Evolutionary conservation across 495 filamentous ascomycete genomes (phyloP).

Genomic region (Penicillium maclennaniae): DNA sequence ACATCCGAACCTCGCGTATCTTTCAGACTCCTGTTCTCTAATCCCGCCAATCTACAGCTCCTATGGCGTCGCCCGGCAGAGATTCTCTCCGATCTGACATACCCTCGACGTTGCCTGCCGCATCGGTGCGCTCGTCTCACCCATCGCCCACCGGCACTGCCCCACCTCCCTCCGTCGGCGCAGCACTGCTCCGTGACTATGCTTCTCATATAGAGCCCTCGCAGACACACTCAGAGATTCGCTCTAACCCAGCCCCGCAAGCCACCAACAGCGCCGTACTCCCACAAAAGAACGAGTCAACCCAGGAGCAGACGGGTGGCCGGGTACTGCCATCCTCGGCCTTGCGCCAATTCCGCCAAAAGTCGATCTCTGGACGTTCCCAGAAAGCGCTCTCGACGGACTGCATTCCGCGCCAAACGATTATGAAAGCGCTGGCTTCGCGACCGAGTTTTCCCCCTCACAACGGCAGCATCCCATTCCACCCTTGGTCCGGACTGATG

Average conservation of each 20-base stretch:
- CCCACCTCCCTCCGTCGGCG: constrained; percentile 28
- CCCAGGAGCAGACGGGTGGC: constrained; percentile 31
- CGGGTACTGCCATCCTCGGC: constrained; percentile 29
- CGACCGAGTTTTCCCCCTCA: constrained; percentile 54
- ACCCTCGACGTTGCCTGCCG: constrained; percentile 6
- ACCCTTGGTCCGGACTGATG: constrained; percentile 45
- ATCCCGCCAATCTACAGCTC: constrained; percentile 8
- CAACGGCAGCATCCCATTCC: constrained; percentile 48
- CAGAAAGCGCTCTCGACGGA: constrained; percentile 65
- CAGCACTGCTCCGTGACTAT: constrained; percentile 45
- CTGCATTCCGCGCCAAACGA: constrained; percentile 74
- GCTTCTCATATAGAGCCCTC: constrained; percentile 40
- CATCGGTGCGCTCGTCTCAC: constrained; percentile 8
- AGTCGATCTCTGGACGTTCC: constrained; percentile 45
- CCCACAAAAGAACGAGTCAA: constrained; percentile 21
- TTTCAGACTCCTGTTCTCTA: constrained; percentile 8
- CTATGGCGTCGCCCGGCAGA: constrained; percentile 25
- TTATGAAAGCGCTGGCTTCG: constrained; percentile 84
- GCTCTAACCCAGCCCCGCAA: constrained; percentile 17
- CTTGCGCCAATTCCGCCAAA: constrained; percentile 38
- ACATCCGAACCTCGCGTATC: constrained; percentile 31
- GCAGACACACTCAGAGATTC: constrained; percentile 33
- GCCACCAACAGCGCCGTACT: constrained; percentile 9
- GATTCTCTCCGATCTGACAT: constrained; percentile 21
- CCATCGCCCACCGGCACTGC: constrained; percentile 14